Conservation (phyloP, 768 basidiomycete genomes). For the Podaxis carcinomalis region DNA sequence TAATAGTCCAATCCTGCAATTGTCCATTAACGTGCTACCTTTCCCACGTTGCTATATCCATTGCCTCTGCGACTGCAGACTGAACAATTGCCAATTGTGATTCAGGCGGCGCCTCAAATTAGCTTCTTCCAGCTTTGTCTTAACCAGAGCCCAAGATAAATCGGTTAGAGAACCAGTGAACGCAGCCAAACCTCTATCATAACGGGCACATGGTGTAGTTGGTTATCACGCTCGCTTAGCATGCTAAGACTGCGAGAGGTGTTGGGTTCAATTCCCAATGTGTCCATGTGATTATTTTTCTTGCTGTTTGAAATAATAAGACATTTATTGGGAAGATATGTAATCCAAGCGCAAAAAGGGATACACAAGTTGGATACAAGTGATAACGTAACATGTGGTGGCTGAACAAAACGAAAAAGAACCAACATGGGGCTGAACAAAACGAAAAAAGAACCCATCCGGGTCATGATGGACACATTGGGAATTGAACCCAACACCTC, state of each 20-base stretch:
- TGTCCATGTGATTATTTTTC: background rate
- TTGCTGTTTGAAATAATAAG: no score
- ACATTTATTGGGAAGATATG: no score
- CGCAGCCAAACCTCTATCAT: no score
- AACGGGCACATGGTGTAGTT: conserved; percentile 16
- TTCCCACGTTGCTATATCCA: background rate
- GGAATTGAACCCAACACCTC: conserved; percentile 16
- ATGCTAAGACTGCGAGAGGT: conserved; percentile 13
- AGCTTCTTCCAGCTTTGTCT: conserved; percentile 17
- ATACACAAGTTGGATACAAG: no score
- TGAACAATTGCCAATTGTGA: no score
- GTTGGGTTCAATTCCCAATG: conserved; percentile 16
- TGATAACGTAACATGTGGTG: background rate
- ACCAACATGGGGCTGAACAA: no score
- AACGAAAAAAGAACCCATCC: background rate
- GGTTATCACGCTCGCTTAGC: conserved; percentile 16
- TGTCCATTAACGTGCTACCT: background rate
- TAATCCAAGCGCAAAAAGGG: no score
- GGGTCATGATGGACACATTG: conserved; percentile 10
- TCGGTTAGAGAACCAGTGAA: no score
- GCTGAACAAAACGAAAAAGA: background rate
- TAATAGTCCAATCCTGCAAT: background rate
- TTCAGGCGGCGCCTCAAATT: no score
- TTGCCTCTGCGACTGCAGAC: background rate
- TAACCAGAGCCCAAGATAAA: background rate